Conservation (phyloP, 768 basidiomycete genomes). For the Boletellus ananas region DNA sequence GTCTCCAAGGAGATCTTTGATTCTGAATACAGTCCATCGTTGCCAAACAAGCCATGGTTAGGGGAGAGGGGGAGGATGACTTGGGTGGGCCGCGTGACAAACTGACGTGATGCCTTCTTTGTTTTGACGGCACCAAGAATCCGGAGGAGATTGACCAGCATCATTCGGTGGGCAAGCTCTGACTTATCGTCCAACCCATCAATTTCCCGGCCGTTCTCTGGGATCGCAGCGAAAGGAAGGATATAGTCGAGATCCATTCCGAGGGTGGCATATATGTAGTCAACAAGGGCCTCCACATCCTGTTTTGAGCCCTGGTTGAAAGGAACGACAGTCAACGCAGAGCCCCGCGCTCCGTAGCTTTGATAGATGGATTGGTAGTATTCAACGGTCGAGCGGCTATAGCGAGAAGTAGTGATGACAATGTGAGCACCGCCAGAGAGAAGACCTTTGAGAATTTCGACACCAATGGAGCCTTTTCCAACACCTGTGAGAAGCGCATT, state of each 20-base stretch:
- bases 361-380: conserved; percentile 99
- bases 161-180: conserved; percentile 96
- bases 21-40: conserved; percentile 96
- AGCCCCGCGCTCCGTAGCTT: conserved; percentile 88
- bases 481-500: conserved; percentile 97
- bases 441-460: conserved; percentile 95
- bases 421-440: conserved; percentile 95
- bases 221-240: conserved; percentile 96
- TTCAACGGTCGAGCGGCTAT: conserved; percentile 92
- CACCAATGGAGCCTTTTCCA: conserved; percentile 96
- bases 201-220: conserved; percentile 98
- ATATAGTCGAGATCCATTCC: conserved; percentile 98
- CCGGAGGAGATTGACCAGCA: conserved; percentile 95
- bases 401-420: conserved; percentile 96
- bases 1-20: conserved; percentile 98
- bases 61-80: conserved; percentile 97
- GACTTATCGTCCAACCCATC: conserved; percentile 96
- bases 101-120: conserved; percentile 95
- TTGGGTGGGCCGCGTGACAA: conserved; percentile 97
- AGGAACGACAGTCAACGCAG: conserved; percentile 95
- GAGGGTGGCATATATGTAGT: conserved; percentile 95
- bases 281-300: conserved; percentile 95
- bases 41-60: conserved; percentile 97
- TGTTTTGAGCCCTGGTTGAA: conserved; percentile 99
- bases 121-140: conserved; percentile 96